These are phyloP conservation scores for Aspergillus ustus DNA, from an alignment of 2,329 filamentous ascomycete genomes.

Conservation along the genomic window DNA sequence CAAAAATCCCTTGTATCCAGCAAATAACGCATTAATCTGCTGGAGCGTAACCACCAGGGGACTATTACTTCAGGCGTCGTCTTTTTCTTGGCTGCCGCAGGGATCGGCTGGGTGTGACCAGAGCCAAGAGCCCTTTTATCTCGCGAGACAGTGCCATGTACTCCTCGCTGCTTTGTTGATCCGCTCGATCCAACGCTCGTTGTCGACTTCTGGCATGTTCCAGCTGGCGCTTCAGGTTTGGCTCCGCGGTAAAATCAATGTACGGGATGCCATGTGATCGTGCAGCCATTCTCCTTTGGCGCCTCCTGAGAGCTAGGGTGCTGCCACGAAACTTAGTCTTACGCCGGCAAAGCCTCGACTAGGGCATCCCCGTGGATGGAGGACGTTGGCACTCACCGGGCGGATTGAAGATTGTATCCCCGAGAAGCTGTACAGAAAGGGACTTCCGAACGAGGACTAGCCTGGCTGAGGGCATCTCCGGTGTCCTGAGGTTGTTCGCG, in stretches of 20 bases:
- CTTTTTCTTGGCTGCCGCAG: slow-evolving; percentile 10
- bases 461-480: background rate
- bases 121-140: slow-evolving; percentile 14
- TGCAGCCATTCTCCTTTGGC: no score
- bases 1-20: no score
- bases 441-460: background rate
- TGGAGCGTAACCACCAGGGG: background rate
- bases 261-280: background rate
- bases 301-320: no score
- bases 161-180: slow-evolving; percentile 6
- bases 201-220: slow-evolving; percentile 14
- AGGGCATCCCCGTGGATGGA: no score
- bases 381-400: no score
- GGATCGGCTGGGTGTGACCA: slow-evolving; percentile 9
- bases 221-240: slow-evolving; percentile 13
- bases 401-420: no score
- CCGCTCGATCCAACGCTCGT: slow-evolving; percentile 10
- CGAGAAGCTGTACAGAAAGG: background rate
- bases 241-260: slow-evolving; percentile 14
- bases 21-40: no score
- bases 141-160: slow-evolving; percentile 12
- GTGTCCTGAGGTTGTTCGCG: background rate
- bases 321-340: no score
- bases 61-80: slow-evolving; percentile 7
- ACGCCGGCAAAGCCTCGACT: no score